Percentiles rank a stretch among this genome's conserved stretches.
Evolutionary conservation across 768 basidiomycete species (phyloP).

Genomic region (Serendipita indica): DNA sequence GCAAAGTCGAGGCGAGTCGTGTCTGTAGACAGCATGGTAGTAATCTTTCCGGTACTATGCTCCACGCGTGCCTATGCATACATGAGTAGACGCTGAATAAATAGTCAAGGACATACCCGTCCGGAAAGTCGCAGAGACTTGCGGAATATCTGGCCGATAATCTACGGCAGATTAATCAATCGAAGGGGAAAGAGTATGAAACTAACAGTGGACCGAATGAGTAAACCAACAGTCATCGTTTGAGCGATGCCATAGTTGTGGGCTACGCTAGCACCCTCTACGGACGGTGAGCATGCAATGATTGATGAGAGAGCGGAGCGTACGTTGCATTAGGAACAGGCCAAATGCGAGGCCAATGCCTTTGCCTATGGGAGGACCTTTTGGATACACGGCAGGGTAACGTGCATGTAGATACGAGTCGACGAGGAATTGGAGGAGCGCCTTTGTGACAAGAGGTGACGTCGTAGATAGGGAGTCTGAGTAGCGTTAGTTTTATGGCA

Average conservation of each 20-base stretch:
- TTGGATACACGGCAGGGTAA: slow-evolving; percentile 26
- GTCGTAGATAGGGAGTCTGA: slow-evolving; percentile 36
- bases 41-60: slow-evolving; percentile 51
- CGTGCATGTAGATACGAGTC: slow-evolving; percentile 31
- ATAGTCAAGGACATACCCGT: slow-evolving; percentile 17
- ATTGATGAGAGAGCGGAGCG: slow-evolving; percentile 12
- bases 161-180: slow-evolving; percentile 15
- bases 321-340: slow-evolving; percentile 48
- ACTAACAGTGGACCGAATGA: slow-evolving; percentile 34
- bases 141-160: slow-evolving; percentile 38
- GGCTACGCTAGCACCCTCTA: background rate
- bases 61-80: slow-evolving; percentile 28
- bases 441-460: slow-evolving; percentile 42
- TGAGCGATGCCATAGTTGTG: slow-evolving; percentile 12
- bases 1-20: slow-evolving; percentile 39
- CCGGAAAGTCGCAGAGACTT: slow-evolving; percentile 57
- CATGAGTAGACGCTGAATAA: background rate
- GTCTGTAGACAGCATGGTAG: slow-evolving; percentile 56
- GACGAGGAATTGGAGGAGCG: slow-evolving; percentile 43
- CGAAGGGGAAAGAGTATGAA: background rate
- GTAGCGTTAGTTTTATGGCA: background rate
- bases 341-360: slow-evolving; percentile 47
- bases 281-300: slow-evolving; percentile 9
- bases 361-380: slow-evolving; percentile 32
- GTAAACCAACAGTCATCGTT: background rate